These are phyloP conservation scores for Delphinella strobiligena DNA, from an alignment of 2,329 filamentous ascomycete genomes.

Conservation along the genomic window DNA sequence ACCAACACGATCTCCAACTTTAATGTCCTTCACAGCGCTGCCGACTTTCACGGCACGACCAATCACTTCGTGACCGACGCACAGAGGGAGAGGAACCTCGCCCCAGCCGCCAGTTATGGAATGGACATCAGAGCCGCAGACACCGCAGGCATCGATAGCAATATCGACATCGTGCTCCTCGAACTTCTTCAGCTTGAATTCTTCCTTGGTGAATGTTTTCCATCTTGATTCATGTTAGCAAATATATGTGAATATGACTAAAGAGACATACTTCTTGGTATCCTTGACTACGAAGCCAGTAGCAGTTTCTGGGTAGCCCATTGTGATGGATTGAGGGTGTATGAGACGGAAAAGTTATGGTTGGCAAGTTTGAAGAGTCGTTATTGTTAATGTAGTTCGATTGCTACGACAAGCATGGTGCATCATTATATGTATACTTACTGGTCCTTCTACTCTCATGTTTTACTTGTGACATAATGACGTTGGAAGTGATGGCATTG, in stretches of 20 bases:
- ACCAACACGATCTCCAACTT: slow-evolving; percentile 32
- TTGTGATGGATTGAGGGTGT: slow-evolving; percentile 18
- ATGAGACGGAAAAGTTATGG: too few species aligned
- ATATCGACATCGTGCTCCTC: slow-evolving; percentile 28
- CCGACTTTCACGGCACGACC: slow-evolving; percentile 39
- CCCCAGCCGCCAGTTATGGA: slow-evolving; percentile 47
- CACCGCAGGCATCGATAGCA: slow-evolving; percentile 25
- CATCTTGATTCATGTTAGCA: slow-evolving; percentile 40
- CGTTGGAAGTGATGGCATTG: background rate
- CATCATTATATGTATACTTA: background rate
- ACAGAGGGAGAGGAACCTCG: slow-evolving; percentile 48
- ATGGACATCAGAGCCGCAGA: slow-evolving; percentile 21
- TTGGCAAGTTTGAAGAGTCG: background rate
- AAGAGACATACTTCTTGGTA: slow-evolving; percentile 40
- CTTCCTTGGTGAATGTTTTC: slow-evolving; percentile 26
- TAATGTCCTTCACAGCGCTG: slow-evolving; percentile 37
- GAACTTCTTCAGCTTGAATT: slow-evolving; percentile 31
- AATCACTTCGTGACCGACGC: slow-evolving; percentile 53
- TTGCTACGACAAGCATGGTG: background rate
- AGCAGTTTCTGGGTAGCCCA: slow-evolving; percentile 33
- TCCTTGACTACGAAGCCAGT: slow-evolving; percentile 30
- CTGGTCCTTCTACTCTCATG: background rate
- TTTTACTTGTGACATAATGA: background rate
- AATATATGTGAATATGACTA: slow-evolving; percentile 19
- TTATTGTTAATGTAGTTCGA: background rate